Percentiles rank a stretch among this genome's conserved stretches.
Evolutionary conservation across 208 protist genomes (phyloP).

Genomic region (Acanthamoeba culbertsoni): DNA sequence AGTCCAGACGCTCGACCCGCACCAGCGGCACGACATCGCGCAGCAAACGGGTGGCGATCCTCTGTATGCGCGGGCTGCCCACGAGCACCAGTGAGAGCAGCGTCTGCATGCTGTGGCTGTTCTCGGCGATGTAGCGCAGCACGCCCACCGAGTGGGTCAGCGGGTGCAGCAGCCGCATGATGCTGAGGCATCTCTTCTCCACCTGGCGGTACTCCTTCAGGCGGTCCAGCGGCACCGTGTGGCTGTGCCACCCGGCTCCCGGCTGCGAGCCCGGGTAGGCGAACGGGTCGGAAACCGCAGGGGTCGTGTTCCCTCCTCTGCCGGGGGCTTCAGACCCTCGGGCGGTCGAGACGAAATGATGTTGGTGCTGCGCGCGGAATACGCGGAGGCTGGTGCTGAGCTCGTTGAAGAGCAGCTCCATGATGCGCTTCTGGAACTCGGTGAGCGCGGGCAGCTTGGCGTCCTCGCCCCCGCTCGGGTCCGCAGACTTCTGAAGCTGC

Average conservation of each 20-base stretch:
- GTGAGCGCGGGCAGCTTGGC: background rate
- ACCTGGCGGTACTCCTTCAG: background rate
- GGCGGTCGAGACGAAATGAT: background rate
- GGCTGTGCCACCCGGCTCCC: background rate
- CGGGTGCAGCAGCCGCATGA: background rate
- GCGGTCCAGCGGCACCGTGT: background rate
- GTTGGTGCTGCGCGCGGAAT: background rate
- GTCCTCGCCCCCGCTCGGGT: background rate
- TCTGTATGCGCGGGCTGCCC: conserved; percentile 23
- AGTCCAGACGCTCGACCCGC: background rate
- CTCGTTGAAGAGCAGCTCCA: conserved; percentile 39
- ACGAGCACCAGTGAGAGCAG: conserved; percentile 37
- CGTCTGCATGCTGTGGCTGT: conserved; percentile 42
- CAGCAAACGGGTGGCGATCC: background rate
- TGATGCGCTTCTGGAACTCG: background rate
- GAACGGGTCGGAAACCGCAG: background rate
- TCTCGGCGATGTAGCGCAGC: conserved; percentile 27
- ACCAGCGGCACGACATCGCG: background rate
- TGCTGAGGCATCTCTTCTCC: background rate
- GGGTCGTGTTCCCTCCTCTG: background rate
- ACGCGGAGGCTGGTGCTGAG: background rate
- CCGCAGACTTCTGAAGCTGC: background rate
- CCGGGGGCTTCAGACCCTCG: background rate
- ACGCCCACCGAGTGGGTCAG: background rate
- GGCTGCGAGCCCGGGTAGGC: background rate